Conservation (phyloP, 2,329 filamentous ascomycete genomes). For the Apiospora arundinis region DNA sequence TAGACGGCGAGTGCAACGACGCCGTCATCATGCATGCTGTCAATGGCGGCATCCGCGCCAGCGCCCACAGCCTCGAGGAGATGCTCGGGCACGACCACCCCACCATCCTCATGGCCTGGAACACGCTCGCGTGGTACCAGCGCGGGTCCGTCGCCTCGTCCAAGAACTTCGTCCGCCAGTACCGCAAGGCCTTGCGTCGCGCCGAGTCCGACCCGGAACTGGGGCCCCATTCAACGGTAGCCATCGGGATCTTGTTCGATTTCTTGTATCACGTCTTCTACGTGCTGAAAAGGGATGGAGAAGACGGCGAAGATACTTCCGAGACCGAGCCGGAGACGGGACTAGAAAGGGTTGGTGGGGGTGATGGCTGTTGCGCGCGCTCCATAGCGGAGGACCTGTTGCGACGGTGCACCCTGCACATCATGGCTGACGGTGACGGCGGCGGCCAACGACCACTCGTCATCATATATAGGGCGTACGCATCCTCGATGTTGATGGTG, state of each 20-base stretch:
- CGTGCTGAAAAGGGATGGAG: not conserved
- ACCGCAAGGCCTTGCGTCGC: not conserved
- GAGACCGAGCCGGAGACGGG: not conserved
- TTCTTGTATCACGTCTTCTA: conserved; percentile 8
- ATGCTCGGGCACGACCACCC: conserved; percentile 3
- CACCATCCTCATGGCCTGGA: conserved; percentile 11
- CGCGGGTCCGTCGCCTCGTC: not conserved
- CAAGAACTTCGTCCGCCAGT: not conserved
- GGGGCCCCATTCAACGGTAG: not conserved
- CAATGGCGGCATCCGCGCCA: conserved; percentile 1
- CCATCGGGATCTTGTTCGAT: not conserved
- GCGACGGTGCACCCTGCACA: not conserved
- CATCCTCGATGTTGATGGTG: conserved; percentile 1
- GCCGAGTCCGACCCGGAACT: not conserved
- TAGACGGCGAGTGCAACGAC: conserved; percentile 8
- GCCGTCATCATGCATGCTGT: not conserved
- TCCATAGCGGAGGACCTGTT: not conserved
- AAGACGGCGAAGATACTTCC: not conserved
- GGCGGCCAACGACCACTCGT: not conserved
- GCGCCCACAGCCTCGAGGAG: conserved; percentile 11
- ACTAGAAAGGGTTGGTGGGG: too few relatives aligned
- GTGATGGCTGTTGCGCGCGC: not conserved
- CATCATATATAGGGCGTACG: conserved; percentile 2
- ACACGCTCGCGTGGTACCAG: conserved; percentile 12
- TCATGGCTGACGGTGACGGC: not conserved